Conservation (phyloP, 1,139 yeast species). For the Zygosaccharomyces pseudobailii region DNA sequence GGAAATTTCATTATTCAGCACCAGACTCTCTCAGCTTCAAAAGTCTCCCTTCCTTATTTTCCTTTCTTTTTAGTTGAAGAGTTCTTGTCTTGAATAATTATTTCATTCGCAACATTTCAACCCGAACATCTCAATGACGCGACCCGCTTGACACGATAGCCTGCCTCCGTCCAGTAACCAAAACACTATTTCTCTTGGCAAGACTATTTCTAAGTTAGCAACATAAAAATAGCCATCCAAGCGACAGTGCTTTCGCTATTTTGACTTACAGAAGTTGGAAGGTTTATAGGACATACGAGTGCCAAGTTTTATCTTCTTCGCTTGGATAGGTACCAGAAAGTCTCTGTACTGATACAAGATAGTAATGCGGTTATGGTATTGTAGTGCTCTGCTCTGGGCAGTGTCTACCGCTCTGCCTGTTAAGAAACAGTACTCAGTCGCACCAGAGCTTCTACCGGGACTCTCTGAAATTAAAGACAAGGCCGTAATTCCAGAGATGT, state of each 20-base stretch:
- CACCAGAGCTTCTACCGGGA: conserved; percentile 32
- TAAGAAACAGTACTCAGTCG: conserved; percentile 21
- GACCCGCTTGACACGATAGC: neutral
- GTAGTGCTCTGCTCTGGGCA: neutral
- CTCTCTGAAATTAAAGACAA: conserved; percentile 17
- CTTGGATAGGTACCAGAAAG: neutral
- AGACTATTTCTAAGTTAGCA: neutral
- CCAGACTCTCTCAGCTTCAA: no score
- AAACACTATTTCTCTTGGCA: neutral
- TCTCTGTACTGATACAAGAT: neutral
- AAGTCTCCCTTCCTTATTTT: neutral
- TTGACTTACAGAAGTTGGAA: neutral
- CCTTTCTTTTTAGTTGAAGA: neutral
- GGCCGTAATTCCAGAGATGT: conserved; percentile 41
- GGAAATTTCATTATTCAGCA: no score
- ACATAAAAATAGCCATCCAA: neutral
- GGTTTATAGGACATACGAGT: neutral
- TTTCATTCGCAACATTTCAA: neutral
- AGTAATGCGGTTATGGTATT: conserved; percentile 1
- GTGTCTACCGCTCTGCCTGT: conserved; percentile 9
- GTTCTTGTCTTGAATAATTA: neutral
- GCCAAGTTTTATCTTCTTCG: neutral
- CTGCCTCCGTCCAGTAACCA: neutral
- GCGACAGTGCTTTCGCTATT: neutral
- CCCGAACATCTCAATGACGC: neutral